Evolutionary conservation across 352 stramenopile genomes (phyloP).

Genomic region (Nothophytophthora sp.): DNA sequence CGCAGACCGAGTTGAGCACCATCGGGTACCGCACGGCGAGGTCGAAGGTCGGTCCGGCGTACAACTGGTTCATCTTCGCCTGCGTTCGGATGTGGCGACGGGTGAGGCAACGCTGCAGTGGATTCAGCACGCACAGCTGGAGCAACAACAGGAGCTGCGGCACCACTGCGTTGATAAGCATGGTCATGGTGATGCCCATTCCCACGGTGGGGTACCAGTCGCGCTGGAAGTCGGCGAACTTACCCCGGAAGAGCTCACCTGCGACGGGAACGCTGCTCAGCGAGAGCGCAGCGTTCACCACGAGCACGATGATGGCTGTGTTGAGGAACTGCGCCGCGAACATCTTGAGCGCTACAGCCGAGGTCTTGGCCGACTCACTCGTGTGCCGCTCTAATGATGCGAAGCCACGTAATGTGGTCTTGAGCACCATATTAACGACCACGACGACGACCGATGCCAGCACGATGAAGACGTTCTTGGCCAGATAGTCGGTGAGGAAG

Average conservation of each 20-base stretch:
- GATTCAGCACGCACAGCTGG: constrained; percentile 60
- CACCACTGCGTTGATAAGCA: constrained; percentile 82
- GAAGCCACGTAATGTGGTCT: constrained; percentile 66
- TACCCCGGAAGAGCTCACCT: constrained; percentile 68
- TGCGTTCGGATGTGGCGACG: constrained; percentile 61
- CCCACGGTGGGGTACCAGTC: constrained; percentile 89
- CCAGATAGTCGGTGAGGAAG: constrained; percentile 72
- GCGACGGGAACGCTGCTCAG: constrained; percentile 44
- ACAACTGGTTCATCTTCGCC: constrained; percentile 77
- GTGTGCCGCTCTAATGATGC: constrained; percentile 72
- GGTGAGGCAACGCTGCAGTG: constrained; percentile 41
- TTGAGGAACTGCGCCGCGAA: constrained; percentile 84
- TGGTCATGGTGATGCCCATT: constrained; percentile 85
- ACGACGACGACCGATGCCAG: constrained; percentile 68
- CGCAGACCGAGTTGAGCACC: constrained; percentile 84
- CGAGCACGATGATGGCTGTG: constrained; percentile 78
- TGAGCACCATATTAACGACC: constrained; percentile 77
- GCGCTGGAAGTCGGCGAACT: constrained; percentile 83
- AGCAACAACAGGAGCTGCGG: constrained; percentile 64
- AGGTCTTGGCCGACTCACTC: constrained; percentile 82
- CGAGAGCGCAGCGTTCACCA: constrained; percentile 69
- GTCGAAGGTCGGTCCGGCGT: constrained; percentile 71
- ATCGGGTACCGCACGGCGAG: constrained; percentile 82
- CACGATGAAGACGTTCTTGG: constrained; percentile 70
- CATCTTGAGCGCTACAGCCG: constrained; percentile 76